Evolutionary conservation across 768 basidiomycete genomes (phyloP).

Genomic region (Hypholoma fasciculare): DNA sequence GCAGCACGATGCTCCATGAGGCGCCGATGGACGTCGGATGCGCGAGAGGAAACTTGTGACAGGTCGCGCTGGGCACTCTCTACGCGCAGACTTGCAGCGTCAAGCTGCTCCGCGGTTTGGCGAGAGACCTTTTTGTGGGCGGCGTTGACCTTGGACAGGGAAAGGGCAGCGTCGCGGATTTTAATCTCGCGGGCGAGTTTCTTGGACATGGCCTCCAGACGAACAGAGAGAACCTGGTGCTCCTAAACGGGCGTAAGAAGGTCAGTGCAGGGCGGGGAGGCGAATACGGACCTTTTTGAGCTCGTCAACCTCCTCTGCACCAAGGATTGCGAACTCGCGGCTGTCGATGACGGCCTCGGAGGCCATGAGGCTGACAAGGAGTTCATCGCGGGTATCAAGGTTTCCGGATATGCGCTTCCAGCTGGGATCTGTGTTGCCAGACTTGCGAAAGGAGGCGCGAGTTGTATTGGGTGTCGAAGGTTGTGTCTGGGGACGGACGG

Average conservation of each 20-base stretch:
- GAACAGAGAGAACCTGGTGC: conserved; percentile 65
- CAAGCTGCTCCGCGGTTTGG: conserved; percentile 71
- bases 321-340: conserved; percentile 75
- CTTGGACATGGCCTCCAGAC: conserved; percentile 64
- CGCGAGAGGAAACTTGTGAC: conserved; percentile 63
- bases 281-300: conserved; percentile 43
- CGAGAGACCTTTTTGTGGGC: conserved; percentile 59
- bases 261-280: background rate
- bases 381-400: conserved; percentile 72
- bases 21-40: conserved; percentile 58
- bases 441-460: conserved; percentile 34
- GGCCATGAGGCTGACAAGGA: conserved; percentile 86
- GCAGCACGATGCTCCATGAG: conserved; percentile 84
- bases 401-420: conserved; percentile 44
- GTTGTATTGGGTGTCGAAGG: conserved; percentile 32
- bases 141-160: conserved; percentile 67
- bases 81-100: conserved; percentile 71
- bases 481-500: conserved; percentile 42
- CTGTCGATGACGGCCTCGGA: conserved; percentile 96
- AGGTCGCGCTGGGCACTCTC: conserved; percentile 71
- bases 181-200: conserved; percentile 83
- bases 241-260: conserved; percentile 42
- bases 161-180: conserved; percentile 84
- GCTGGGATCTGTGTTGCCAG: conserved; percentile 32
- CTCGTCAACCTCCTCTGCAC: conserved; percentile 50